Evolutionary conservation across 768 basidiomycete genomes (phyloP).

Genomic region (Flagelloscypha sp.): DNA sequence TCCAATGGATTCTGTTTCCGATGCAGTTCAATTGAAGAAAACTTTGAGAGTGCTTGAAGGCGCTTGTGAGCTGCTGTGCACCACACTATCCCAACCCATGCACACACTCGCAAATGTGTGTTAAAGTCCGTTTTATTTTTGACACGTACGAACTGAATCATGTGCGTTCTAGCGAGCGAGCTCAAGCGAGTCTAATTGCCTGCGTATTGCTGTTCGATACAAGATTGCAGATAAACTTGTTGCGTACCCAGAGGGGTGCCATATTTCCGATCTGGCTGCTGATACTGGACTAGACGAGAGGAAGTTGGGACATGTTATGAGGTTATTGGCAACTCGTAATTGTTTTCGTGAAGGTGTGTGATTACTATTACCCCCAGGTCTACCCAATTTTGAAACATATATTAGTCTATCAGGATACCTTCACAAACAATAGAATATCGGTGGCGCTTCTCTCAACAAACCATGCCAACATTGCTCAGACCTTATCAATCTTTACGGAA

Average conservation of each 20-base stretch:
- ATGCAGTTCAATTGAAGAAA: slow-evolving; percentile 1
- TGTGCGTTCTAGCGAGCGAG: too few relatives aligned
- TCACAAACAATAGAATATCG: slow-evolving; percentile 34
- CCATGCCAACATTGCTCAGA: too few relatives aligned
- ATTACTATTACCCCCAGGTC: neutral
- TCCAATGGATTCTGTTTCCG: neutral
- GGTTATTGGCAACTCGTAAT: slow-evolving; percentile 20
- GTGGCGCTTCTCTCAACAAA: slow-evolving; percentile 24
- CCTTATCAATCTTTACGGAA: too few relatives aligned
- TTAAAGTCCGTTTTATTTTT: neutral
- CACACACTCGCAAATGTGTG: slow-evolving; percentile 3
- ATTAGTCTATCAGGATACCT: slow-evolving; percentile 27
- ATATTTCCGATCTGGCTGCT: slow-evolving; percentile 19
- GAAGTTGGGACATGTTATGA: slow-evolving; percentile 23
- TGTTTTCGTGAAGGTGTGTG: slow-evolving; percentile 26
- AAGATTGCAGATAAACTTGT: slow-evolving; percentile 18
- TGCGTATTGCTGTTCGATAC: neutral
- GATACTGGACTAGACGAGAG: slow-evolving; percentile 13
- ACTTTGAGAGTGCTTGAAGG: slow-evolving; percentile 1
- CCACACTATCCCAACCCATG: slow-evolving; percentile 1
- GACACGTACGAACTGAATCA: neutral
- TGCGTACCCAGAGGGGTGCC: slow-evolving; percentile 20
- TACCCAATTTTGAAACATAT: too few relatives aligned
- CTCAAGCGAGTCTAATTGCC: neutral
- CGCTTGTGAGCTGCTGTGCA: slow-evolving; percentile 3